phyloP scores from a whole-genome alignment of 2,329 filamentous ascomycete genomes.

The Ceratocystiopsis sp. region DNA sequence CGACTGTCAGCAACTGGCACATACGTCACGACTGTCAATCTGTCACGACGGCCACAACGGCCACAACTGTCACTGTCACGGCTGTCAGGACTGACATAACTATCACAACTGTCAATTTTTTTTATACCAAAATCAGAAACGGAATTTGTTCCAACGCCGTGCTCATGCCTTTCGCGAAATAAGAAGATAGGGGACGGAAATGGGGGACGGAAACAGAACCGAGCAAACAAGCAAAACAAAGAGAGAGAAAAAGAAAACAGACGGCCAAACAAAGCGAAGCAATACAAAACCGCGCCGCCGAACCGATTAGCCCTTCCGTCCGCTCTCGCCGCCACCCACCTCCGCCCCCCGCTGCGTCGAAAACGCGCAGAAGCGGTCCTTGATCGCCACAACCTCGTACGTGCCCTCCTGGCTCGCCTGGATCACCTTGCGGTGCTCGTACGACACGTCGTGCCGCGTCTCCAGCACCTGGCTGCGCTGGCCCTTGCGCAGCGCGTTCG shows the following conservation, averaged over 20 bases:
- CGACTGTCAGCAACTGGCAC: too few relatives aligned
- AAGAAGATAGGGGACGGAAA: not conserved
- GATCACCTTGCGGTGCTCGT: slow-evolving; percentile 66
- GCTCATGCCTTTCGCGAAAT: slow-evolving; percentile 4
- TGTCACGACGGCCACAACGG: too few relatives aligned
- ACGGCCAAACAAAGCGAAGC: not conserved
- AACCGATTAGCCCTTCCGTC: too few relatives aligned
- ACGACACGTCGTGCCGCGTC: slow-evolving; percentile 72
- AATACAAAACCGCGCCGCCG: not conserved
- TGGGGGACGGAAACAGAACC: not conserved
- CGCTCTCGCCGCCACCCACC: slow-evolving; percentile 12
- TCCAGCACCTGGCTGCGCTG: slow-evolving; percentile 71
- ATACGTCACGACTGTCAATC: too few relatives aligned
- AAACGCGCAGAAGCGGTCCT: slow-evolving; percentile 83
- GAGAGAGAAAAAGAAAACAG: not conserved
- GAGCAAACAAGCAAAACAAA: not conserved
- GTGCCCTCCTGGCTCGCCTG: slow-evolving; percentile 85
- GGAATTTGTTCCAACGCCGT: slow-evolving; percentile 6
- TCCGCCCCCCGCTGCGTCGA: slow-evolving; percentile 47
- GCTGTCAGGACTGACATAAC: too few relatives aligned
- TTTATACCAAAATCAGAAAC: not conserved
- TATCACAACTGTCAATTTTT: too few relatives aligned
- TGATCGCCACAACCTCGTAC: slow-evolving; percentile 93
- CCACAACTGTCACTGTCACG: too few relatives aligned
- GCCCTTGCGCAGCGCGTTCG: slow-evolving; percentile 60